phyloP scores from a whole-genome alignment of 2,329 filamentous ascomycete species.

The Pezicula carpinea region DNA sequence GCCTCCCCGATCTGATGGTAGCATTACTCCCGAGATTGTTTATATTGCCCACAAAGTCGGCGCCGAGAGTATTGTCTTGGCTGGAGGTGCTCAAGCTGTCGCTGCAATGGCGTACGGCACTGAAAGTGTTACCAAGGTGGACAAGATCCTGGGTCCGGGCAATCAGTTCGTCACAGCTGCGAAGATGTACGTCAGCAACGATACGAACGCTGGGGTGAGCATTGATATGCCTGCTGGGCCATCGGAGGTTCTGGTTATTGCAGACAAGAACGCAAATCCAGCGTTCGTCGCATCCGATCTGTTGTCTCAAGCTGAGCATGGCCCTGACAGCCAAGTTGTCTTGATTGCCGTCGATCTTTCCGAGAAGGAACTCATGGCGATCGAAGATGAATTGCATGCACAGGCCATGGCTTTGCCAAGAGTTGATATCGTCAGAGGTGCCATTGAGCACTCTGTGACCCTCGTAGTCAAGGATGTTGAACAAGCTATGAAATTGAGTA shows the following conservation, averaged over 20 bases:
- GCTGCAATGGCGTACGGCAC: conserved; percentile 98
- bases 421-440: conserved; percentile 86
- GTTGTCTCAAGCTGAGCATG: conserved; percentile 93
- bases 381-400: conserved; percentile 84
- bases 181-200: conserved; percentile 98
- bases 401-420: conserved; percentile 85
- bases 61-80: conserved; percentile 91
- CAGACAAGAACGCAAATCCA: conserved; percentile 81
- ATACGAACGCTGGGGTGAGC: conserved; percentile 89
- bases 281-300: conserved; percentile 95
- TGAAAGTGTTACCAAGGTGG: conserved; percentile 89
- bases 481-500: conserved; percentile 78
- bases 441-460: conserved; percentile 89
- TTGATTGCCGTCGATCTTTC: conserved; percentile 78
- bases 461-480: conserved; percentile 67
- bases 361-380: conserved; percentile 69
- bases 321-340: conserved; percentile 92
- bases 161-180: conserved; percentile 98
- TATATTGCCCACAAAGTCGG: conserved; percentile 97
- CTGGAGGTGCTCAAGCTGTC: conserved; percentile 91
- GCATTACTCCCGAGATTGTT: conserved; percentile 92
- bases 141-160: conserved; percentile 96
- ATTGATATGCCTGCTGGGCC: conserved; percentile 99
- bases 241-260: conserved; percentile 93
- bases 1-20: conserved; percentile 83